Percentiles rank a stretch among this genome's conserved stretches.
phyloP scores from a whole-genome alignment of 2,329 filamentous ascomycete species.

The Hypoxylon sp. region DNA sequence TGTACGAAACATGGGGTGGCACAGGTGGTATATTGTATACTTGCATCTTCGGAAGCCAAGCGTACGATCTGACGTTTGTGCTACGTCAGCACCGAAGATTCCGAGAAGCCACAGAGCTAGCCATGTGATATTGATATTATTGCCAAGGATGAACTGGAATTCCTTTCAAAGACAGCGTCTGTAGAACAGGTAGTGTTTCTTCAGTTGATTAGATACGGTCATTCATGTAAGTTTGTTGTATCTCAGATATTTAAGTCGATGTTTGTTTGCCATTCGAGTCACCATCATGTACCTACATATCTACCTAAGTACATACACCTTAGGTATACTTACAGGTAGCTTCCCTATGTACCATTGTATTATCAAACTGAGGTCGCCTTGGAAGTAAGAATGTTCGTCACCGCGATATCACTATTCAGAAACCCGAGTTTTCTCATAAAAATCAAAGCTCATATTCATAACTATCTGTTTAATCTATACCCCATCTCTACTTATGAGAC shows the following conservation, averaged over 20 bases:
- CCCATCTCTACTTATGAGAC: not conserved
- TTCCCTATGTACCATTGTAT: not conserved
- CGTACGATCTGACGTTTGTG: conserved; percentile 29
- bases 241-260: no score
- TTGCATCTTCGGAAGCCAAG: conserved; percentile 15
- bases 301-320: no score
- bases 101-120: conserved; percentile 35
- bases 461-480: not conserved
- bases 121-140: conserved; percentile 10
- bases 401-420: no score
- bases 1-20: conserved; percentile 3
- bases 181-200: conserved; percentile 8
- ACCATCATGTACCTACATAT: no score
- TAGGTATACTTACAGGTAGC: no score
- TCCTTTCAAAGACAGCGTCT: conserved; percentile 19
- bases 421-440: no score
- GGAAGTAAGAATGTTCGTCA: not conserved
- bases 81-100: conserved; percentile 36
- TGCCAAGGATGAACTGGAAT: conserved; percentile 13
- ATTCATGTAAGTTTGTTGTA: no score
- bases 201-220: not conserved
- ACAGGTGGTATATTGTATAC: conserved; percentile 10
- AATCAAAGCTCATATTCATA: not conserved
- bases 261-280: no score
- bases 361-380: not conserved